phyloP scores from a whole-genome alignment of 2,329 filamentous ascomycete species.

The Harringtonia aguacate region DNA sequence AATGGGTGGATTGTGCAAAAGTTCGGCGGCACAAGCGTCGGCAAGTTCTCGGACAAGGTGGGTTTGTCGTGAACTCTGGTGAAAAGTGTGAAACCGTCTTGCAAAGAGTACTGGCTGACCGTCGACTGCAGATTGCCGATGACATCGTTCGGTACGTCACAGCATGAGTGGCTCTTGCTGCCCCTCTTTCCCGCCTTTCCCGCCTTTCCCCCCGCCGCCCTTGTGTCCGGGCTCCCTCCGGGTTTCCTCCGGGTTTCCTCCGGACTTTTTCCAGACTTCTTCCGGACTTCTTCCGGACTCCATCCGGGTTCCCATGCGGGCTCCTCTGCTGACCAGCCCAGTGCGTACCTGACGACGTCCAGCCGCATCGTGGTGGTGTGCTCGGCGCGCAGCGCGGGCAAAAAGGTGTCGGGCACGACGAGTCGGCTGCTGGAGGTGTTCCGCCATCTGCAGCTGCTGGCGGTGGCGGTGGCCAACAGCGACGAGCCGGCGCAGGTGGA shows the following conservation, averaged over 20 bases:
- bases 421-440: conserved; percentile 65
- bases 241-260: too few relatives aligned
- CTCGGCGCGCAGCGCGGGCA: conserved; percentile 87
- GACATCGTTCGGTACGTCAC: conserved; percentile 13
- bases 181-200: background rate
- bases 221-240: too few relatives aligned
- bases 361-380: conserved; percentile 87
- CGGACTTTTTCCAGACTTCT: too few relatives aligned
- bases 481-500: conserved; percentile 40
- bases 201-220: too few relatives aligned
- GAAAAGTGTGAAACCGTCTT: too few relatives aligned
- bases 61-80: conserved; percentile 14
- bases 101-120: too few relatives aligned
- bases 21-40: conserved; percentile 49
- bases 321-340: background rate
- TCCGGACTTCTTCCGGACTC: too few relatives aligned
- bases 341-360: conserved; percentile 19
- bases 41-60: conserved; percentile 45
- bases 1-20: conserved; percentile 46
- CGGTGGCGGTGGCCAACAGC: conserved; percentile 32
- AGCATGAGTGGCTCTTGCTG: background rate
- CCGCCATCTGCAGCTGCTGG: conserved; percentile 43
- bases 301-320: background rate
- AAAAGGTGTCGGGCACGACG: conserved; percentile 90
- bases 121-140: conserved; percentile 23